Evolutionary conservation across 2,329 filamentous ascomycete genomes (phyloP), one percentile per base, ranked within the genome.

Genomic region (Ustulina deusta): DNA sequence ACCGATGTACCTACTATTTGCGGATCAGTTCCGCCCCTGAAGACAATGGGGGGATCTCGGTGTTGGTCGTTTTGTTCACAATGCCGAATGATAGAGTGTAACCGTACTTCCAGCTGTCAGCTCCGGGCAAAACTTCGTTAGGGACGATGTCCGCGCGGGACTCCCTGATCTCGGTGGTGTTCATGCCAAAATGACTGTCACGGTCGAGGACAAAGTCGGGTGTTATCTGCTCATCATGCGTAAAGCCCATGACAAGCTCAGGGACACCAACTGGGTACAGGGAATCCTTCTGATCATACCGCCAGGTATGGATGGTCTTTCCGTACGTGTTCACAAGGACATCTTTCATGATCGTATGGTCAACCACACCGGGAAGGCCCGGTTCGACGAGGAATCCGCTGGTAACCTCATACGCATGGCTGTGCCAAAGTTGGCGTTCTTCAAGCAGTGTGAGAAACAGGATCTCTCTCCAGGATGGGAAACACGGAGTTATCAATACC

Each of bases 241-340:
- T 88, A 69, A 83, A 89, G 74, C 89, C 90, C 69, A 84, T 88
- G 87, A 92, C 91, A 71, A 91, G 78, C 78, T 89, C 79, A 63
- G 90, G 89, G 69, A 80, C 76, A 0, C 89, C 89, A 70, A 91
- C 75, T 1, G 89, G 89, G 61, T 91, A 73, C 2, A 49, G 36
- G n/a, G 59, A 65, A 10, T 73, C 71, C 52, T 68, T 65, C 56
- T 71, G 69, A 51, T 72, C 70, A 58, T 71, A 75, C 11, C 71
- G 72, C 72, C 73, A 74, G 6, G 73, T 74, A 56, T 75, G 73
- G 58, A 74, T 68, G 3, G 73, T 75, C 55, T 75, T 75, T 1
- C 73, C 73, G 58, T 75, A 74, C 2, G 73, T 74, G 20, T 71
- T 69, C 22, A 73, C 68, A 46, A 75, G 72, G 27, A 65, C 48